Conservation (phyloP, 805 yeast genomes). For the Candida xiaguanensis region DNA sequence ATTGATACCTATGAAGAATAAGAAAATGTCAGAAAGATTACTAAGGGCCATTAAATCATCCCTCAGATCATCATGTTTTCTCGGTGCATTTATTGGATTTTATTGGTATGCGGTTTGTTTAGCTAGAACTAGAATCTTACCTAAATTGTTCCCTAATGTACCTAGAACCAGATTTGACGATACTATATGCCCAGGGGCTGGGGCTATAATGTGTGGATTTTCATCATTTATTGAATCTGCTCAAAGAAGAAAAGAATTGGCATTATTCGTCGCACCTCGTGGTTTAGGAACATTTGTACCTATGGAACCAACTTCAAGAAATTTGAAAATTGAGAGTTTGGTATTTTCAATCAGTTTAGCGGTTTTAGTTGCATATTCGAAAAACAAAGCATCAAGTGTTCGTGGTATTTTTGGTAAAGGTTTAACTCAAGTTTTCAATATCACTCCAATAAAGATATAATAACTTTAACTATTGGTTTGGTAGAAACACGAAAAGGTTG, state of each 20-base stretch:
- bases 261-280: slow-evolving; percentile 43
- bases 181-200: slow-evolving; percentile 37
- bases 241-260: slow-evolving; percentile 44
- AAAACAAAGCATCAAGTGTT: slow-evolving; percentile 23
- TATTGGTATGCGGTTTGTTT: slow-evolving; percentile 49
- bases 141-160: slow-evolving; percentile 33
- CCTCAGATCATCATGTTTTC: slow-evolving; percentile 39
- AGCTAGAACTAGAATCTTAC: slow-evolving; percentile 36
- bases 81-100: slow-evolving; percentile 39
- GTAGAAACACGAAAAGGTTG: no score
- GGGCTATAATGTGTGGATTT: slow-evolving; percentile 39
- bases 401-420: slow-evolving; percentile 38
- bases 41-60: slow-evolving; percentile 24
- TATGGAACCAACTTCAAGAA: slow-evolving; percentile 19
- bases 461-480: no score
- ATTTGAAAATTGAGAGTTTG: slow-evolving; percentile 25
- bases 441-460: slow-evolving; percentile 1
- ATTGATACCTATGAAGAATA: slow-evolving; percentile 18
- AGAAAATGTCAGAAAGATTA: slow-evolving; percentile 13
- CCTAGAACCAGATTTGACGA: slow-evolving; percentile 34
- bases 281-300: slow-evolving; percentile 33
- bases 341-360: slow-evolving; percentile 35
- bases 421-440: slow-evolving; percentile 17
- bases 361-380: slow-evolving; percentile 31
- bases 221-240: slow-evolving; percentile 37